A percentile compares a stretch with the other conserved stretches of the same genome.
These are phyloP conservation scores for Blastocystis sp. DNA, from an alignment of 352 stramenopile species.

Conservation along the genomic window DNA sequence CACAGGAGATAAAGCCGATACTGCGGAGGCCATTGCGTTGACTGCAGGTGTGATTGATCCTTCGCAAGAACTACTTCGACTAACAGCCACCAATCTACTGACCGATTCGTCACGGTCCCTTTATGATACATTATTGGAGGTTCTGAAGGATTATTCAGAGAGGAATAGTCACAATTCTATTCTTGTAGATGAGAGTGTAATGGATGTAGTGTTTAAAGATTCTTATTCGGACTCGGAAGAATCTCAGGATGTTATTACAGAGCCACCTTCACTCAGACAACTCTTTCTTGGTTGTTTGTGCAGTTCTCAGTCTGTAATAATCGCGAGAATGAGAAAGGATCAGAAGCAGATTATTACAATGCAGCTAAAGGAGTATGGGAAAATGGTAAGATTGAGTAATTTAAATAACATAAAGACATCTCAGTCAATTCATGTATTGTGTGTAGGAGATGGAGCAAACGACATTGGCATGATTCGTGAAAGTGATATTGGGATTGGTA, in stretches of 20 bases:
- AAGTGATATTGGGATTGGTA: conserved; percentile 53
- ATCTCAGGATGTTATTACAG: no score
- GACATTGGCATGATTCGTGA: conserved; percentile 65
- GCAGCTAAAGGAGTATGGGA: conserved; percentile 37
- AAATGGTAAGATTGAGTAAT: background rate
- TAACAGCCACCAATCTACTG: background rate
- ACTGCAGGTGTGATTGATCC: conserved; percentile 7
- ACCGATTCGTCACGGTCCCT: background rate
- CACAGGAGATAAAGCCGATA: conserved; percentile 59
- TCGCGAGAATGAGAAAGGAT: conserved; percentile 59
- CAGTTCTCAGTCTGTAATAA: conserved; percentile 23
- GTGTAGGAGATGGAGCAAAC: conserved; percentile 61
- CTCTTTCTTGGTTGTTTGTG: conserved; percentile 23
- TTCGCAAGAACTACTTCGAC: background rate
- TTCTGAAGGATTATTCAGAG: background rate
- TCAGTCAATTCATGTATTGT: conserved; percentile 16
- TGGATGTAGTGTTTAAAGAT: background rate
- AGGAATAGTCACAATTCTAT: background rate
- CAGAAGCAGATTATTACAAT: conserved; percentile 28
- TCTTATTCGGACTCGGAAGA: no score
- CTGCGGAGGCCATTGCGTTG: conserved; percentile 47
- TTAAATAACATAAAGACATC: background rate
- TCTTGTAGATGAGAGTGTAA: conserved; percentile 23
- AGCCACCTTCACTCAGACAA: background rate
- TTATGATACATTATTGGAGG: background rate